phyloP scores from a whole-genome alignment of 306 rosid species.

The Abrus precatorius region DNA sequence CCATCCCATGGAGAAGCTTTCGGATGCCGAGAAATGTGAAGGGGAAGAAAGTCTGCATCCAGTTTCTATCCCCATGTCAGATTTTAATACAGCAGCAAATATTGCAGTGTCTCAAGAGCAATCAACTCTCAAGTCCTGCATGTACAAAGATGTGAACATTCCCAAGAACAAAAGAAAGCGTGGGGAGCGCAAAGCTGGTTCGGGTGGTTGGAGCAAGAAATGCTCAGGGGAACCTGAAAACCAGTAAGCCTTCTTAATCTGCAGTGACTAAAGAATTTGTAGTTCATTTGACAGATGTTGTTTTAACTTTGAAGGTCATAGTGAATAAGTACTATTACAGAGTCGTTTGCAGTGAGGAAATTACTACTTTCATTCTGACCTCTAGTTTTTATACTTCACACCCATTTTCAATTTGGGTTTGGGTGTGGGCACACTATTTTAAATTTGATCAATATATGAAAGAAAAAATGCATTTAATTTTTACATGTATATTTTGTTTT shows the following conservation, averaged over 20 bases:
- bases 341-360: constrained; percentile 9
- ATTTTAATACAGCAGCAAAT: constrained; percentile 46
- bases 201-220: constrained; percentile 81
- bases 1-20: constrained; percentile 50
- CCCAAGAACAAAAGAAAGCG: constrained; percentile 79
- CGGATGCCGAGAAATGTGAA: constrained; percentile 53
- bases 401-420: constrained; percentile 14
- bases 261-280: constrained; percentile 3
- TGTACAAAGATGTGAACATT: constrained; percentile 65
- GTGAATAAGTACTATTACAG: not conserved
- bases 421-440: not conserved
- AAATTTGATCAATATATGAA: not conserved
- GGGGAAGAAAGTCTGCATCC: constrained; percentile 55
- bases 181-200: constrained; percentile 90
- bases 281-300: constrained; percentile 3
- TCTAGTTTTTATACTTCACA: not conserved
- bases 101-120: constrained; percentile 59
- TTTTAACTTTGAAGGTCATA: constrained; percentile 2
- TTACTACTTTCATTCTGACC: not conserved
- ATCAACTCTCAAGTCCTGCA: constrained; percentile 62
- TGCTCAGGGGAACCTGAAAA: constrained; percentile 77
- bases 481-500: not conserved
- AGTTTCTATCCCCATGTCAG: constrained; percentile 51
- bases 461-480: not conserved
- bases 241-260: constrained; percentile 53